Percentiles rank a stretch among this genome's conserved stretches.
Evolutionary conservation across 2,329 filamentous ascomycete genomes (phyloP).

Genomic region (Botrytis galanthina): DNA sequence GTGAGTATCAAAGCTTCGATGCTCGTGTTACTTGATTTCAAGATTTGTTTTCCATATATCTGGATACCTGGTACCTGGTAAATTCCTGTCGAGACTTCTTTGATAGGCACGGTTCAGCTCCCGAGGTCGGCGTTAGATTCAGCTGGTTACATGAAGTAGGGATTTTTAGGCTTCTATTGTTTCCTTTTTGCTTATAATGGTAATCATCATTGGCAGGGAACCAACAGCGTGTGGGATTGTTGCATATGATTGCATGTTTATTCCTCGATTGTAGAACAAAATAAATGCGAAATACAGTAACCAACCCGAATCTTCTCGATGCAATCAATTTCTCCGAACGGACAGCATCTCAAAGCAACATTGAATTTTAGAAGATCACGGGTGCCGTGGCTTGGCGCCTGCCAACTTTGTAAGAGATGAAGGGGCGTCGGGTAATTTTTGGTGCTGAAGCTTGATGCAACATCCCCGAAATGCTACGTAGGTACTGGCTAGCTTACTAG

Average conservation of each 20-base stretch:
- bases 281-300: neutral
- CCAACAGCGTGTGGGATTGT: neutral
- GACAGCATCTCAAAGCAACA: neutral
- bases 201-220: slow-evolving; percentile 14
- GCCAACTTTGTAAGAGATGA: slow-evolving; percentile 11
- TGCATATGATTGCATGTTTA: slow-evolving; percentile 2
- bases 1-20: neutral
- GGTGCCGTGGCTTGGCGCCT: slow-evolving; percentile 10
- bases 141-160: slow-evolving; percentile 1
- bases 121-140: slow-evolving; percentile 8
- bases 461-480: slow-evolving; percentile 9
- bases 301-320: neutral
- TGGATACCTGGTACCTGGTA: slow-evolving; percentile 15
- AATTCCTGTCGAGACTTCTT: neutral
- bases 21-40: slow-evolving; percentile 11
- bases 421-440: slow-evolving; percentile 16
- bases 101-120: slow-evolving; percentile 2
- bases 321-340: slow-evolving; percentile 10
- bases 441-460: slow-evolving; percentile 11
- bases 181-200: slow-evolving; percentile 1
- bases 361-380: slow-evolving; percentile 1
- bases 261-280: neutral
- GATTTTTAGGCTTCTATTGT: slow-evolving; percentile 5
- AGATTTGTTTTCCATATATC: slow-evolving; percentile 8
- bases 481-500: neutral